phyloP scores from a whole-genome alignment of 1,284 basidiomycete species.

The Cerrena zonata region DNA sequence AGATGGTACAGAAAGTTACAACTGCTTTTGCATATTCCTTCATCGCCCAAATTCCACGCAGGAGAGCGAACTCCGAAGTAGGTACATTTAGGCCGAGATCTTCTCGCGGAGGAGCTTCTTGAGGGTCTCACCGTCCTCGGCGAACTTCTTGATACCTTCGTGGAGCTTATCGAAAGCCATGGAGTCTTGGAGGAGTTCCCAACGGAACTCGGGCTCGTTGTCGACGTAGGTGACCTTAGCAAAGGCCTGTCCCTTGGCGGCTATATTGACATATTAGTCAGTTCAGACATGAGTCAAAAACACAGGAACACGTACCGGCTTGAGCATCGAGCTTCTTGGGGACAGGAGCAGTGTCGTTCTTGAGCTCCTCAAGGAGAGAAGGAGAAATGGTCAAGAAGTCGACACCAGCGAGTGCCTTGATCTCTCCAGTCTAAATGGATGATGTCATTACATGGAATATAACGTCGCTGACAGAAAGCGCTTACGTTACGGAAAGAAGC shows the following conservation, averaged over 20 bases:
- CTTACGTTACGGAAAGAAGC: constrained; percentile 95
- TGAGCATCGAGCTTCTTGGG: constrained; percentile 79
- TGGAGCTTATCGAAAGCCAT: constrained; percentile 97
- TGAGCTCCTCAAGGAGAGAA: constrained; percentile 85
- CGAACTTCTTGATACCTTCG: constrained; percentile 96
- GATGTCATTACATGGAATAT: constrained; percentile 14
- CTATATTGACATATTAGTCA: constrained; percentile 34
- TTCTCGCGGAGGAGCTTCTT: constrained; percentile 80
- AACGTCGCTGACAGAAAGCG: constrained; percentile 8
- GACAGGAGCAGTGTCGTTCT: constrained; percentile 72
- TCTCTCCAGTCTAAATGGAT: constrained; percentile 70
- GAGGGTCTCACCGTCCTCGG: constrained; percentile 88
- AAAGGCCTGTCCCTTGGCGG: constrained; percentile 55
- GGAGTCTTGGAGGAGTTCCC: constrained; percentile 82
- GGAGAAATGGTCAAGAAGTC: constrained; percentile 97
- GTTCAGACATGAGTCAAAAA: constrained; percentile 2
- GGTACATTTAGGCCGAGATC: constrained; percentile 32
- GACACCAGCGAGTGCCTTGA: constrained; percentile 90
- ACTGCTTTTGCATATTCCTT: neutral
- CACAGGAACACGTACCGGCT: constrained; percentile 44
- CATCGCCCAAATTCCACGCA: neutral
- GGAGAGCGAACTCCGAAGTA: neutral
- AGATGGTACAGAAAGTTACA: neutral
- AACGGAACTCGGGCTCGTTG: constrained; percentile 94
- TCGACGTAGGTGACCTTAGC: constrained; percentile 84